Base-by-base conservation (phyloP, 192 early-diverging fungal species). In the Helicostylum pulchrum region DNA sequence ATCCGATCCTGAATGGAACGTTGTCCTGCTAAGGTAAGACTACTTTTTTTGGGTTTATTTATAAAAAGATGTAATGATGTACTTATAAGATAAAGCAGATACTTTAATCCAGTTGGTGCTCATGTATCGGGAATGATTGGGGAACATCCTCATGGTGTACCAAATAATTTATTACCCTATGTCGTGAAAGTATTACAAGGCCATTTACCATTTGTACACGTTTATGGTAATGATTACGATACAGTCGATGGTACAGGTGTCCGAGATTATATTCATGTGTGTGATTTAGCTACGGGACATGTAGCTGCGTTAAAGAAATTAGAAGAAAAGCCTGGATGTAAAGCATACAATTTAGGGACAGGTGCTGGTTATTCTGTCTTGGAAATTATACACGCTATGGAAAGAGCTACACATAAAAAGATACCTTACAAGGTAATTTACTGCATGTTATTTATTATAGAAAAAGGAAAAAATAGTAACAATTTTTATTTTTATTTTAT, bases 41-140 rank as follows among this genome's bases (percentile, higher is more conserved):
- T 1, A n/a, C n/a, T n/a, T n/a, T n/a, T n/a, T n/a, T n/a, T n/a
- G n/a, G n/a, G n/a, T n/a, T 44, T 44, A 12, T 44, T 44, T 8
- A 44, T 12, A 47, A 32, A 51, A 65, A 39, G 1, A 39, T 39
- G n/a, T n/a, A n/a, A 39, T 10, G 26, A 39, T 39, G 36, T 39
- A 39, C 36, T 39, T 39, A 39, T 39, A 1, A 39, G 6, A 39
- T n/a, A 7, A 4, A 9, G 80, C 17, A 77, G 94, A 57, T 98
- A 94, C 77, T 98, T 98, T 61, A 98, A 98, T 78, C 91, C 96
- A 17, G 89, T 89, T 4, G 95, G 96, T 45, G 96, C 96, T 4
- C 92, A 98, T 77, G 85, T 79, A 51, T 82, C 88, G 23, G 95
- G 95, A 36, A 82, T 88, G 45, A 94, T 96, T 78, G 96, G 96